A percentile compares a stretch with the other conserved stretches of the same genome.
Evolutionary conservation across 2,329 filamentous ascomycete genomes (phyloP).

Genomic region (Coniochaeta pulveracea): DNA sequence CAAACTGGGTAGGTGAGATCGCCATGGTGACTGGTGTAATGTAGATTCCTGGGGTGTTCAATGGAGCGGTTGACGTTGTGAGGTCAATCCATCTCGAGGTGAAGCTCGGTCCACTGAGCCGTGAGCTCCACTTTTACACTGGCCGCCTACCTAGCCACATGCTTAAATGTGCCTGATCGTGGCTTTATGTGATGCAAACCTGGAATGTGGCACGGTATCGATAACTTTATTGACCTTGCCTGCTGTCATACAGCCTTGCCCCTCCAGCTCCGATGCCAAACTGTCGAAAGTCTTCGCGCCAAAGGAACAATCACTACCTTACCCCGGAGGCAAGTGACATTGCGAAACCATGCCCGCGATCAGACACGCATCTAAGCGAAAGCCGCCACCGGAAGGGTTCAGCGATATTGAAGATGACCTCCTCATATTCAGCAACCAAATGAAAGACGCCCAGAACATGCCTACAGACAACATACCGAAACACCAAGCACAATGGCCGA

Average conservation of each 20-base stretch:
- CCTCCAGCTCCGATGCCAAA: neutral
- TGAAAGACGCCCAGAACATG: conserved; percentile 91
- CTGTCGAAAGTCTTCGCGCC: too few relatives aligned
- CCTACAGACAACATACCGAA: conserved; percentile 69
- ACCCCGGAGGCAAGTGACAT: neutral
- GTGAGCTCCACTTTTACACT: conserved; percentile 1
- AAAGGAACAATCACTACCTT: neutral
- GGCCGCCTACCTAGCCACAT: conserved; percentile 1
- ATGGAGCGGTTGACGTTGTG: conserved; percentile 15
- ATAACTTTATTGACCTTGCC: too few relatives aligned
- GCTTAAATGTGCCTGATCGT: conserved; percentile 5
- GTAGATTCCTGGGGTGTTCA: conserved; percentile 18
- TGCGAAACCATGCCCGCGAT: conserved; percentile 57
- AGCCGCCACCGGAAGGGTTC: conserved; percentile 77
- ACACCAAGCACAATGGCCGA: conserved; percentile 90
- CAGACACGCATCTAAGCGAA: conserved; percentile 63
- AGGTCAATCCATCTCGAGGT: conserved; percentile 3
- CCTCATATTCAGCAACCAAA: conserved; percentile 77
- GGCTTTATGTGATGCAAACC: too few relatives aligned
- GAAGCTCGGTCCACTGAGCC: conserved; percentile 9
- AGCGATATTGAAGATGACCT: conserved; percentile 81
- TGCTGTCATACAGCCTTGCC: conserved; percentile 4
- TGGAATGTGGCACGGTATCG: too few relatives aligned
- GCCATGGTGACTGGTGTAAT: conserved; percentile 52
- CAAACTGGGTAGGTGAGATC: conserved; percentile 89